A percentile compares a stretch with the other conserved stretches of the same genome.
Conservation (phyloP, 345 rosid species). For the Diplotaxis tenuifolia region DNA sequence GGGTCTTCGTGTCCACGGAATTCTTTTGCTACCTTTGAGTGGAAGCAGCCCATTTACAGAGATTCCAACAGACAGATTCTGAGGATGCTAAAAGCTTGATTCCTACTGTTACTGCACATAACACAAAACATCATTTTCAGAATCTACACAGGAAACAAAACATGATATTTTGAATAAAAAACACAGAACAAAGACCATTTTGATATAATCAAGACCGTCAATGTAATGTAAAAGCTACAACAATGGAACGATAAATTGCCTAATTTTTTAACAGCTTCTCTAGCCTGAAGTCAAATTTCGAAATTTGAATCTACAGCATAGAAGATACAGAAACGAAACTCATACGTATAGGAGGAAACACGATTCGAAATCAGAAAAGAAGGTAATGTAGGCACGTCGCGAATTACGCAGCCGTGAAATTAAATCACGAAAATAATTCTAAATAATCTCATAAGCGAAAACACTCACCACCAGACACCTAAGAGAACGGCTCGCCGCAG, state of each 20-base stretch:
- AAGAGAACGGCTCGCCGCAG: conserved; percentile 34
- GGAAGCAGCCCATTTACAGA: conserved; percentile 93
- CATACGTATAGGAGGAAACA: background rate
- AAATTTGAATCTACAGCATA: no score
- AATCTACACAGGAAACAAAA: conserved; percentile 27
- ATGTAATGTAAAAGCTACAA: no score
- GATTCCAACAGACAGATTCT: background rate
- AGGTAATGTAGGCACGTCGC: conserved; percentile 5
- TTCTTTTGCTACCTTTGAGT: conserved; percentile 64
- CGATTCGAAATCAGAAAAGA: background rate
- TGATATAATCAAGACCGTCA: background rate
- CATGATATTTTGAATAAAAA: background rate
- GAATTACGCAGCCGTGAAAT: background rate
- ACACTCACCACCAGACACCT: conserved; percentile 35
- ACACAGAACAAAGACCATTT: background rate
- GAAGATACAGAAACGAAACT: background rate
- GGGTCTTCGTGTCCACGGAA: conserved; percentile 91
- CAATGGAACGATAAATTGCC: no score
- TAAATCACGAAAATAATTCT: background rate
- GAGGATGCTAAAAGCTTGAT: conserved; percentile 20
- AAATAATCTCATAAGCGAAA: background rate
- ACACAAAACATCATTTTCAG: background rate
- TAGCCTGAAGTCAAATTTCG: no score
- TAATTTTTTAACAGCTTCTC: no score
- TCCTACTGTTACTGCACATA: conserved; percentile 26